Evolutionary conservation across 352 stramenopile species (phyloP), one percentile per base, ranked within the genome.

Genomic region (Phytophthora pistaciae): DNA sequence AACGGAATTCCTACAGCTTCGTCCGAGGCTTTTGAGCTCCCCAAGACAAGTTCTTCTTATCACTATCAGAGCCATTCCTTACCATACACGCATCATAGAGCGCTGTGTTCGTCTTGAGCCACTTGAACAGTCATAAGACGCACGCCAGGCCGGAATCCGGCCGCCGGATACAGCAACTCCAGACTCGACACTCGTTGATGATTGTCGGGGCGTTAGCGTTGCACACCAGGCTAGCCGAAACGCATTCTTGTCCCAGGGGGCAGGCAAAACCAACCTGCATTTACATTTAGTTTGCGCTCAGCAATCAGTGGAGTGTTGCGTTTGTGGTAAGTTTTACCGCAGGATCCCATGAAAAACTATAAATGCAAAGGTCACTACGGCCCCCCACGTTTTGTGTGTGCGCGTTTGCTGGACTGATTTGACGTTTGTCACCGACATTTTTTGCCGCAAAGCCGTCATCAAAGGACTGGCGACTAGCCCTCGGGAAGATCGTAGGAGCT

Each of bases 241-340:
- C 65, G 38, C 49, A 8, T 67, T 72, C 48, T 71, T 71, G 65
- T 67, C 58, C 27, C 10, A 23, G 16, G 48, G 49, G 36, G n/a
- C n/a, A n/a, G 9, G 38, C 29, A 33, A 33, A 44, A 44, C 36
- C 36, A 44, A 44, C 36, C 36, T 44, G 16, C 36, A 44, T 44
- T 44, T 38, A 53, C 54, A 68, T 52, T 64, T 70, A 21, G 56
- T 31, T 29, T 23, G 23, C 36, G 21, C 36, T 61, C 61, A 49
- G 50, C 61, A 61, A 68, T 54, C 23, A 10, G 27, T 9, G n/a
- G 46, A 23, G 40, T 48, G 18, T 55, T 20, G 36, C 25, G 36
- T 29, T 29, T 29, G 25, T 42, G 36, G 36, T 42, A 31, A 31
- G 27, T 31, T 31, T 31, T 31, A 4, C 9, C 27, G 57, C 25